Conservation (phyloP, 257 asterid genomes). For the Lycium barbarum region DNA sequence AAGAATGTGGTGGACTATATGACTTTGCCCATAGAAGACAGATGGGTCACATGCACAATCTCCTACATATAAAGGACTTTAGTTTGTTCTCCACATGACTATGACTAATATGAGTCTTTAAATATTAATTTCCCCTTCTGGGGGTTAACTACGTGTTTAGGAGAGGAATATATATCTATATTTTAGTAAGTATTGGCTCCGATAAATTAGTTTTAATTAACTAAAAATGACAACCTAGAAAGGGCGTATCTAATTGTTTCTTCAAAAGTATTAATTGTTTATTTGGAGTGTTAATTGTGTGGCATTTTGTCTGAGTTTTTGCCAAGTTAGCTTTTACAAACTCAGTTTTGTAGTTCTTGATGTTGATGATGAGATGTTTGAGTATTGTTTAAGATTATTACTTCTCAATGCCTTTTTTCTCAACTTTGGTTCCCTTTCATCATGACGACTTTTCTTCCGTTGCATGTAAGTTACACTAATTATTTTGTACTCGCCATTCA, state of each 20-base stretch:
- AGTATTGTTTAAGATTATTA: no score
- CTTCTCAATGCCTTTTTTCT: no score
- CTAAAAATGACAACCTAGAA: slow-evolving; percentile 20
- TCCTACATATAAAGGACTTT: background rate
- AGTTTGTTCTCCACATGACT: background rate
- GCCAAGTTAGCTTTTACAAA: background rate
- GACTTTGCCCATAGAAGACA: background rate
- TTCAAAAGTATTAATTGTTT: background rate
- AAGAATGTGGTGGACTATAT: background rate
- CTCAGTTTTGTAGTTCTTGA: background rate
- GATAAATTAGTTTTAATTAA: background rate
- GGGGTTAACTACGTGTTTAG: background rate
- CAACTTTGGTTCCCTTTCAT: background rate
- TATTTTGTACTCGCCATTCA: background rate
- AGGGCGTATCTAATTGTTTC: background rate
- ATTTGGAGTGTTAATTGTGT: background rate
- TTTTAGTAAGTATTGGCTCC: background rate
- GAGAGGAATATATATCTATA: background rate
- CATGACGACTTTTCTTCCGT: background rate
- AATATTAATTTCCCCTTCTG: background rate
- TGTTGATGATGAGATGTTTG: background rate
- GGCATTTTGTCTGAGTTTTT: background rate
- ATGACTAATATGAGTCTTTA: background rate
- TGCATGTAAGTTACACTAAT: background rate
- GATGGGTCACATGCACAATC: slow-evolving; percentile 6